Evolutionary conservation across 208 protist species (phyloP).

Genomic region (Crithidia fasciculata): DNA sequence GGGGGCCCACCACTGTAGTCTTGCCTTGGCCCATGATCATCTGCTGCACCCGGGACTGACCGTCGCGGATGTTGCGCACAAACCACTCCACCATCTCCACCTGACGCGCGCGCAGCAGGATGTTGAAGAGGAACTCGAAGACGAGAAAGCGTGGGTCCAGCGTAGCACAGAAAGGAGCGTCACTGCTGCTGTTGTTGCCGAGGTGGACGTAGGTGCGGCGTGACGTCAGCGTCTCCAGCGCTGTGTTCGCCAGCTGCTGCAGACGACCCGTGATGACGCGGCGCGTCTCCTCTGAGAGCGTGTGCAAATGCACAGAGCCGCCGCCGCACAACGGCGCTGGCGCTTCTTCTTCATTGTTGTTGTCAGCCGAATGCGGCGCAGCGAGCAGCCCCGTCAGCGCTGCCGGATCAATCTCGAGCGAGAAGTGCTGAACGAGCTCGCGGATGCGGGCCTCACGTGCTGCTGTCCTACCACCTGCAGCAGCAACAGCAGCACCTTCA

Average conservation of each 20-base stretch:
- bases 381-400: constrained; percentile 28
- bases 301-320: background rate
- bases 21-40: constrained; percentile 98
- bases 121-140: constrained; percentile 94
- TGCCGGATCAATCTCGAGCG: constrained; percentile 49
- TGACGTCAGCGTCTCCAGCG: constrained; percentile 61
- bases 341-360: background rate
- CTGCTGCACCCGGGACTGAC: constrained; percentile 90
- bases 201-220: constrained; percentile 63
- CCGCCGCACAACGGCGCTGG: background rate
- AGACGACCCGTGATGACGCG: constrained; percentile 40
- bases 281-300: constrained; percentile 34
- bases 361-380: background rate
- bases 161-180: constrained; percentile 7
- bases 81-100: constrained; percentile 94
- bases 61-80: constrained; percentile 62
- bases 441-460: constrained; percentile 23
- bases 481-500: background rate
- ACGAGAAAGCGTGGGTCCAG: constrained; percentile 92
- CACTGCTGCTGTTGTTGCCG: background rate
- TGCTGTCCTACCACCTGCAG: background rate
- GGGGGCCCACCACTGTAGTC: constrained; percentile 93
- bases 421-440: constrained; percentile 53
- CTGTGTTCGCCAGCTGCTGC: constrained; percentile 45
- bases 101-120: constrained; percentile 92